A percentile compares a stretch with the other conserved stretches of the same genome.
phyloP scores from a whole-genome alignment of 1,139 yeast genomes.

The Tardiomyces depauwii region DNA sequence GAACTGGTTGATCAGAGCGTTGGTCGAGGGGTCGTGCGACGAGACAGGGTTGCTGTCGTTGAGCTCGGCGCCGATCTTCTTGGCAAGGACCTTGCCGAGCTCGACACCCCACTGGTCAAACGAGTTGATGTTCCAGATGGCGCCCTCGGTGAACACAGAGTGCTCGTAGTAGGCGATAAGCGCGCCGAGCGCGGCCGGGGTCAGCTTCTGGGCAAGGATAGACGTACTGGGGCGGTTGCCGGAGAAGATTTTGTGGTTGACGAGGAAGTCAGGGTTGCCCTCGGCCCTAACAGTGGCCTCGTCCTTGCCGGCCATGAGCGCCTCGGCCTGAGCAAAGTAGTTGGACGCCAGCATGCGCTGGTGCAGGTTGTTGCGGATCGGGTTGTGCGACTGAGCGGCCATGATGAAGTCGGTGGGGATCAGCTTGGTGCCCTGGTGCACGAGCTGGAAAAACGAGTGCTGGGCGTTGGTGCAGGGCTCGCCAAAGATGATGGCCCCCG shows the following conservation, averaged over 20 bases:
- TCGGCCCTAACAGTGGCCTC: slow-evolving; percentile 76
- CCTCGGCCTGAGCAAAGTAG: slow-evolving; percentile 97
- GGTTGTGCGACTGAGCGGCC: slow-evolving; percentile 98
- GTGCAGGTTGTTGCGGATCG: slow-evolving; percentile 86
- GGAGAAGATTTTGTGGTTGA: slow-evolving; percentile 91
- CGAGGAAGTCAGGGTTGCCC: slow-evolving; percentile 72
- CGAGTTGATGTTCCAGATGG: slow-evolving; percentile 97
- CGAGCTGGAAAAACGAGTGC: slow-evolving; percentile 98
- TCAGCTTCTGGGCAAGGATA: slow-evolving; percentile 86
- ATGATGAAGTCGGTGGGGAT: slow-evolving; percentile 94
- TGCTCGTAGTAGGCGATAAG: slow-evolving; percentile 97
- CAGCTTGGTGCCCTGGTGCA: slow-evolving; percentile 96
- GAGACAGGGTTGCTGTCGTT: slow-evolving; percentile 45
- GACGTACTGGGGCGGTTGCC: slow-evolving; percentile 99
- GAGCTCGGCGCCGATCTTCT: slow-evolving; percentile 85
- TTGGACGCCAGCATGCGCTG: slow-evolving; percentile 97
- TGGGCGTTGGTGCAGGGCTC: slow-evolving; percentile 99
- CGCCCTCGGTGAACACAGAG: slow-evolving; percentile 95
- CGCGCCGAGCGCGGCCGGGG: slow-evolving; percentile 93
- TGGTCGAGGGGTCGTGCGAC: slow-evolving; percentile 83
- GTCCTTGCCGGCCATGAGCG: slow-evolving; percentile 92
- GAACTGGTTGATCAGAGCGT: slow-evolving; percentile 87
- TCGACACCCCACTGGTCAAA: slow-evolving; percentile 99
- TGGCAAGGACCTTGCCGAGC: slow-evolving; percentile 95
- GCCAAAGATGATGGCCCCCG: slow-evolving; percentile 92